Evolutionary conservation across 2,329 filamentous ascomycete genomes (phyloP).

Genomic region (Byssothecium circinans): DNA sequence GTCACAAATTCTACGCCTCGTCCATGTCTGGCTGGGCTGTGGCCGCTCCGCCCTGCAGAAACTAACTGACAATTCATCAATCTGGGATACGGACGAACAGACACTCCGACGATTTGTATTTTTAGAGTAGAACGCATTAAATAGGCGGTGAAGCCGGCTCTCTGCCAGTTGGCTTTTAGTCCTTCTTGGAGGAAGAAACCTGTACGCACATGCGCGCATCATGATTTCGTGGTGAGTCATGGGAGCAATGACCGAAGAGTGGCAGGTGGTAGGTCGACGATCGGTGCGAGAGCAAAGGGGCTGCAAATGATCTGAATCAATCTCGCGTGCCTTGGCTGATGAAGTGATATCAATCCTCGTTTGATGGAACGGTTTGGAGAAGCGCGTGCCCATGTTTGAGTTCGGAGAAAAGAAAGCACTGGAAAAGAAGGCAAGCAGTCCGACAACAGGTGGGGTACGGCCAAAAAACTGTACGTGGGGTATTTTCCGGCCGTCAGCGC

Average conservation of each 20-base stretch:
- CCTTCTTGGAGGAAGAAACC: constrained; percentile 15
- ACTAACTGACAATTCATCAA: constrained; percentile 22
- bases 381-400: too few species aligned
- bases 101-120: constrained; percentile 32
- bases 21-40: constrained; percentile 29
- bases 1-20: constrained; percentile 15
- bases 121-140: constrained; percentile 30
- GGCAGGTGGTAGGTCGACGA: constrained; percentile 15
- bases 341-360: too few species aligned
- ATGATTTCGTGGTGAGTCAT: constrained; percentile 14
- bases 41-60: constrained; percentile 19
- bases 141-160: constrained; percentile 38
- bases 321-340: constrained; percentile 34
- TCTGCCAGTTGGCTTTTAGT: constrained; percentile 8
- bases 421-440: constrained; percentile 6
- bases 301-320: constrained; percentile 13
- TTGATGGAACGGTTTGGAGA: too few species aligned
- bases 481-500: constrained; percentile 6
- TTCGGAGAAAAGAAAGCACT: constrained; percentile 7
- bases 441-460: constrained; percentile 16
- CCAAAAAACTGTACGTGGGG: constrained; percentile 9
- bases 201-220: neutral
- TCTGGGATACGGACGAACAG: constrained; percentile 27
- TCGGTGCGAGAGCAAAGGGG: constrained; percentile 20
- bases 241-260: constrained; percentile 3